These are phyloP conservation scores for Lactarius hengduanensis DNA, from an alignment of 768 basidiomycete species.

Conservation along the genomic window DNA sequence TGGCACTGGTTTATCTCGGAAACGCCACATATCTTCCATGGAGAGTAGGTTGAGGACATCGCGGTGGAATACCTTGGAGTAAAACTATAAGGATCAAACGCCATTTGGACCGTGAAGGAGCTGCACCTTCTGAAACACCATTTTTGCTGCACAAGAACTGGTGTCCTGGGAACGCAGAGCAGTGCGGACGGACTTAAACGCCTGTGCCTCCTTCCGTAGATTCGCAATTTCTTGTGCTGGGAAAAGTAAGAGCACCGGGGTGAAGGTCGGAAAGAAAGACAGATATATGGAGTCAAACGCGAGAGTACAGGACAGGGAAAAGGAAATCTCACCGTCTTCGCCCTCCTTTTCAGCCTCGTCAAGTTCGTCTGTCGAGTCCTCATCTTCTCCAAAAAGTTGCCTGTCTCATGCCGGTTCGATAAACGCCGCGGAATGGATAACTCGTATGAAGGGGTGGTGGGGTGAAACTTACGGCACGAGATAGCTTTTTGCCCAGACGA, in stretches of 20 bases:
- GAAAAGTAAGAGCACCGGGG: not conserved
- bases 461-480: constrained; percentile 70
- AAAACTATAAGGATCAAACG: not conserved
- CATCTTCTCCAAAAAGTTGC: constrained; percentile 93
- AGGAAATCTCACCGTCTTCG: constrained; percentile 70
- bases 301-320: not conserved
- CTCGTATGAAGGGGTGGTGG: not conserved
- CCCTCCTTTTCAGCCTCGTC: constrained; percentile 92
- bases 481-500: constrained; percentile 98
- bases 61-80: constrained; percentile 71
- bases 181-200: constrained; percentile 77
- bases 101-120: not conserved
- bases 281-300: constrained; percentile 5
- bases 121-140: constrained; percentile 81
- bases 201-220: constrained; percentile 83
- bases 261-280: not conserved
- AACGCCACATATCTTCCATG: constrained; percentile 98
- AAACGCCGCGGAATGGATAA: not conserved
- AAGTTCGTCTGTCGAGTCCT: constrained; percentile 76
- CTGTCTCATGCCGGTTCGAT: constrained; percentile 40
- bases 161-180: constrained; percentile 51
- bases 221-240: constrained; percentile 88
- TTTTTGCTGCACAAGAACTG: constrained; percentile 54
- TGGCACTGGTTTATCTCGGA: constrained; percentile 80
- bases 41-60: constrained; percentile 87